A percentile compares a stretch with the other conserved stretches of the same genome.
phyloP scores from a whole-genome alignment of 257 asterid genomes.

The Linaria vulgaris region DNA sequence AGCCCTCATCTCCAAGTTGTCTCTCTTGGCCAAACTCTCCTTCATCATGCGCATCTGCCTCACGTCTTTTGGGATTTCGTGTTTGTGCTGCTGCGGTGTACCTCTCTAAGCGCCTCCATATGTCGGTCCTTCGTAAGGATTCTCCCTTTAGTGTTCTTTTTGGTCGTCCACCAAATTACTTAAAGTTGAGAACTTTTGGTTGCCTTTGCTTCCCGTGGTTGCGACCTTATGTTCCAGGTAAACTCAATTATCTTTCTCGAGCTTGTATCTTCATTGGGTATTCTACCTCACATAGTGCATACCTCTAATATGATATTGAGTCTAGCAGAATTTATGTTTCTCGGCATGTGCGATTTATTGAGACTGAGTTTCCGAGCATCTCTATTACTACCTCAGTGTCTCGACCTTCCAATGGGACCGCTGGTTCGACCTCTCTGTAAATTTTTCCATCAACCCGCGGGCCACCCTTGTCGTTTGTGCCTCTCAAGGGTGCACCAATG shows the following conservation, averaged over 20 bases:
- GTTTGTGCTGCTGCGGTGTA: background rate
- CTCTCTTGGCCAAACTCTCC: background rate
- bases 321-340: background rate
- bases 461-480: background rate
- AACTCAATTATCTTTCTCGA: background rate
- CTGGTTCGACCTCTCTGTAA: background rate
- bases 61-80: slow-evolving; percentile 1
- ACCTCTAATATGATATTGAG: background rate
- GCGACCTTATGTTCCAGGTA: background rate
- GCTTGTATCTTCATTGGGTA: slow-evolving; percentile 19
- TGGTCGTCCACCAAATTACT: background rate
- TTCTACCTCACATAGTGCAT: slow-evolving; percentile 3
- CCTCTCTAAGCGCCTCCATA: background rate
- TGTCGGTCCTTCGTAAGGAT: background rate
- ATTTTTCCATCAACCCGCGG: background rate
- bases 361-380: background rate
- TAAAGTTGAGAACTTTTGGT: background rate
- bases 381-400: background rate
- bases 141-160: background rate
- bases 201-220: slow-evolving; percentile 19
- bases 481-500: background rate
- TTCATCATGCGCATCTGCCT: background rate
- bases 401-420: background rate
- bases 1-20: background rate
- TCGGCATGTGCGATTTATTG: slow-evolving; percentile 2